Evolutionary conservation across 106 monocot genomes (phyloP).

Genomic region (Gastrodia elata): DNA sequence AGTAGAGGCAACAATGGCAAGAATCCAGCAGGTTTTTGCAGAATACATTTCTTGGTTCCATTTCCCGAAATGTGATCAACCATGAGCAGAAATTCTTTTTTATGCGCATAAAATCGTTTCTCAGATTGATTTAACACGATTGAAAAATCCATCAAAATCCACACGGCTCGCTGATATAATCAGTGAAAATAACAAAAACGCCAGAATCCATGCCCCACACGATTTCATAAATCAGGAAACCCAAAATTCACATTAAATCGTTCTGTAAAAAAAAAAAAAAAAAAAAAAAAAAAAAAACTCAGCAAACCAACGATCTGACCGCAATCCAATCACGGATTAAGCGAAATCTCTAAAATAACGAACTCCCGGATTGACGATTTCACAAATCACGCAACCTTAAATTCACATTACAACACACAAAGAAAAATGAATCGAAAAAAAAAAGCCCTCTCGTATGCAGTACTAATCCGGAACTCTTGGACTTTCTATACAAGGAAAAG

Average conservation of each 20-base stretch:
- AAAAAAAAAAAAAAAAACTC: too few relatives aligned
- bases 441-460: background rate
- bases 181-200: background rate
- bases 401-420: background rate
- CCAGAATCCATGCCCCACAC: background rate
- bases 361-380: background rate
- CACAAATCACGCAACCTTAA: background rate
- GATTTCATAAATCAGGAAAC: too few relatives aligned
- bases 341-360: background rate
- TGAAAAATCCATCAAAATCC: background rate
- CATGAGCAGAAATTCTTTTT: too few relatives aligned
- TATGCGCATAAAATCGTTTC: background rate
- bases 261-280: too few relatives aligned
- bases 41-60: too few relatives aligned
- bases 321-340: background rate
- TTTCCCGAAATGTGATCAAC: too few relatives aligned
- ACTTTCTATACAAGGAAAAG: background rate
- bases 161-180: background rate
- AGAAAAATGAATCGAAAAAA: background rate
- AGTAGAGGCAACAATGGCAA: too few relatives aligned
- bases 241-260: background rate
- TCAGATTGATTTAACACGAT: too few relatives aligned
- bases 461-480: background rate
- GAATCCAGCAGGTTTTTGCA: too few relatives aligned
- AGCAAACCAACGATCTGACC: background rate